These are phyloP conservation scores for Hericium alpestre DNA, from an alignment of 768 basidiomycete species.

Conservation along the genomic window DNA sequence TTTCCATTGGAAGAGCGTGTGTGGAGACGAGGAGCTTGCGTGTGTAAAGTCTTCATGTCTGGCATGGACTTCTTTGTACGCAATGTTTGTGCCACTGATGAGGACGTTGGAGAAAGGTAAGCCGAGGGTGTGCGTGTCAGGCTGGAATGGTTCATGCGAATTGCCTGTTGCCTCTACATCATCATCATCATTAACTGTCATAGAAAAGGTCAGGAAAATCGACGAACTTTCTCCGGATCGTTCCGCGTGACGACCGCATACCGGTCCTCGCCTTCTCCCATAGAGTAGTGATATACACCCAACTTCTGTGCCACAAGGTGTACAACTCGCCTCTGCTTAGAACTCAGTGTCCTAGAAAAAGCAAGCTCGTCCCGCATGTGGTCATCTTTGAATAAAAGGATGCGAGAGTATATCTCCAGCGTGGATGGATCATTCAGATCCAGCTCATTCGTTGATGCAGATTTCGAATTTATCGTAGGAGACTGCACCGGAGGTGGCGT, in stretches of 20 bases:
- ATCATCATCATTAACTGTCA: not conserved
- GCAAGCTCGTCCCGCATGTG: conserved; percentile 95
- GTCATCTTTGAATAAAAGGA: conserved; percentile 95
- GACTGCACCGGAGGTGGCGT: conserved; percentile 43
- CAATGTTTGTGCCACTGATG: conserved; percentile 42
- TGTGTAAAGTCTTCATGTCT: conserved; percentile 82
- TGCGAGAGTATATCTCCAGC: conserved; percentile 93
- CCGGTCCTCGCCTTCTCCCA: conserved; percentile 86
- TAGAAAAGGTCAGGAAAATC: not conserved
- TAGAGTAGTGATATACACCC: conserved; percentile 87
- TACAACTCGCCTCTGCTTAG: conserved; percentile 84
- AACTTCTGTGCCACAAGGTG: conserved; percentile 95
- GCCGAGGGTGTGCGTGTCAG: conserved; percentile 77
- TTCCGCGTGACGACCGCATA: conserved; percentile 91
- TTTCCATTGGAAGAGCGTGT: conserved; percentile 83
- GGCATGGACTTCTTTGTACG: conserved; percentile 99
- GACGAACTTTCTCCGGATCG: conserved; percentile 68
- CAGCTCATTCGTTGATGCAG: conserved; percentile 55
- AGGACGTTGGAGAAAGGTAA: conserved; percentile 48
- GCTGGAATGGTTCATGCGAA: conserved; percentile 30
- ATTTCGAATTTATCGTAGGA: conserved; percentile 53
- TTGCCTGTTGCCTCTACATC: conserved; percentile 28
- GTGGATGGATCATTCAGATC: conserved; percentile 95
- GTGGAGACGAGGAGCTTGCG: conserved; percentile 66
- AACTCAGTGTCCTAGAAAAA: conserved; percentile 77